Evolutionary conservation across 257 asterid genomes (phyloP), one percentile per base, ranked within the genome.

Genomic region (Ajuga chamaepitys): DNA sequence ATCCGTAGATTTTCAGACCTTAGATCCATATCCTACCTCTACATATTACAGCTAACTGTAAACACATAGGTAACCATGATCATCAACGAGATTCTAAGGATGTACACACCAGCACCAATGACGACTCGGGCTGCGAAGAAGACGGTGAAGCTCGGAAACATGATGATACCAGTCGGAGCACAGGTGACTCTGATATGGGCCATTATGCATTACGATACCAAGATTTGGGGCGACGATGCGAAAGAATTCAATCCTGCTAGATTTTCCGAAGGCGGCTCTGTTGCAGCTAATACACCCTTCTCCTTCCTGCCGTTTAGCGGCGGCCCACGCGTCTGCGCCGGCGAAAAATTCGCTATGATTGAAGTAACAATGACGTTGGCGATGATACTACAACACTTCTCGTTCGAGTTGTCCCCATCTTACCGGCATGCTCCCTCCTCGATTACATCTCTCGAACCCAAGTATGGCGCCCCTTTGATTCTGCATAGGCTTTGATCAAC

Each of bases 191-290:
- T 79, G 41, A 64, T 75, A 16, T 41, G 71, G 74, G 81, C 77
- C 25, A 16, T 40, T 3, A 38, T 74, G 40, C 87, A 82, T 30
- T 74, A 76, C 7, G 85, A 82, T 26, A 64, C 77, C 12, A 50
- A 67, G 32, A 57, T 68, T 4, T 82, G 83, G 83, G 83, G 83
- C 0, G 70, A 74, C 1, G 83, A 78, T 4, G 75, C 5, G 63
- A 45, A 65, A 4, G 81, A 79, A 65, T 79, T 82, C 78, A 79
- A 70, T 4, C 85, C 85, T 0, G 88, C 77, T 67, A 71, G 88
- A 35, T 82, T 82, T 28, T 9, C 60, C 0, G 85, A 79, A 6
- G 87, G 85, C 9, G 14, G 70, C 16, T 56, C 72, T 7, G 38
- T 58, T 8, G 79, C 79, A 12, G 62, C 77, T 2, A 71, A 55